Conservation (phyloP, 2,329 filamentous ascomycete species). For the Elsinoe australis region DNA sequence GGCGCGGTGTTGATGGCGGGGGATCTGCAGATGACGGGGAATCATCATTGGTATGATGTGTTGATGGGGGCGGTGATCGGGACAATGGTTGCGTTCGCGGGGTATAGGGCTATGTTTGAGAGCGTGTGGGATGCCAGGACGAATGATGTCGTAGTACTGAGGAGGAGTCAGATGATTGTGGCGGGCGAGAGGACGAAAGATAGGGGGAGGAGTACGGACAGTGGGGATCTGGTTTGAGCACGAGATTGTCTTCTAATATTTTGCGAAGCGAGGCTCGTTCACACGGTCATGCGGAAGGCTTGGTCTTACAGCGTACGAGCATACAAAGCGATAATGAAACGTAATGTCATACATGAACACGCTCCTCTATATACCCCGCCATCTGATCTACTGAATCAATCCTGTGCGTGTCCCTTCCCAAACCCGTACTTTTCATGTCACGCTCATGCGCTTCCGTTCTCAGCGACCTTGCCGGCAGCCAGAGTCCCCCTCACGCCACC, state of each 20-base stretch:
- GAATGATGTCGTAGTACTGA: conserved; percentile 46
- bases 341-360: not conserved
- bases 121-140: conserved; percentile 61
- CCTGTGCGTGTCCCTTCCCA: too few relatives aligned
- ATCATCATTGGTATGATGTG: conserved; percentile 70
- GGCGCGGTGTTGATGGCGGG: conserved; percentile 61
- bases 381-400: conserved; percentile 18
- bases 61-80: conserved; percentile 59
- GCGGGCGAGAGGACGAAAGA: not conserved
- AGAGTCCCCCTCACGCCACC: conserved; percentile 65
- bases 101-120: conserved; percentile 62
- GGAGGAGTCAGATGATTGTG: not conserved
- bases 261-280: too few relatives aligned
- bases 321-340: not conserved
- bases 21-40: conserved; percentile 62
- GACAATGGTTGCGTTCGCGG: conserved; percentile 55
- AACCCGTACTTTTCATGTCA: too few relatives aligned
- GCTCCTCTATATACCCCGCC: not conserved
- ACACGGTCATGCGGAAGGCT: too few relatives aligned
- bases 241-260: too few relatives aligned
- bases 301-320: not conserved
- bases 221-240: not conserved
- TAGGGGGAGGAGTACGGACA: not conserved
- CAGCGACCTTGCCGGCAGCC: conserved; percentile 27
- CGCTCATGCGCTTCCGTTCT: conserved; percentile 17